phyloP scores from a whole-genome alignment of 176 grass and related monocot species.

The Secale cereale region DNA sequence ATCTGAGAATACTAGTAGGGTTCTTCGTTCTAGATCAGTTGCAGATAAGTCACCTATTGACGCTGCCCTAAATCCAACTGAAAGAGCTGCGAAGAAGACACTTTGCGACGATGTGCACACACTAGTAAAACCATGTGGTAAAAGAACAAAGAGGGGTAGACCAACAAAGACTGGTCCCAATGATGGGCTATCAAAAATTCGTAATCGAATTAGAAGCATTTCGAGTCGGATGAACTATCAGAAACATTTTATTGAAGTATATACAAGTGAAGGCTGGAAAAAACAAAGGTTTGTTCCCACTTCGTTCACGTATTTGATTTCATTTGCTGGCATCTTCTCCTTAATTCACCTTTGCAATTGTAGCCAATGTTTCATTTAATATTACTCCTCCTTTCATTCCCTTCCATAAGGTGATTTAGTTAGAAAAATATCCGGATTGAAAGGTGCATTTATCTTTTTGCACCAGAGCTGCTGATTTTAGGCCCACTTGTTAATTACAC shows the following conservation, averaged over 20 bases:
- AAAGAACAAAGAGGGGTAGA: constrained; percentile 24
- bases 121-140: constrained; percentile 11
- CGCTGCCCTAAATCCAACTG: background rate
- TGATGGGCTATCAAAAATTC: constrained; percentile 44
- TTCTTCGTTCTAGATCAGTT: constrained; percentile 39
- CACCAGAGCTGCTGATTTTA: too few relatives aligned
- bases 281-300: constrained; percentile 55
- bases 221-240: constrained; percentile 83
- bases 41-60: constrained; percentile 29
- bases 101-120: constrained; percentile 19
- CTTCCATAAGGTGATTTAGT: too few relatives aligned
- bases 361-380: background rate
- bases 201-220: constrained; percentile 57
- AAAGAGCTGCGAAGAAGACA: background rate
- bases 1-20: constrained; percentile 45
- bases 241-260: constrained; percentile 81
- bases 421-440: too few relatives aligned
- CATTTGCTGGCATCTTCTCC: too few relatives aligned
- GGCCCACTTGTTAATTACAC: too few relatives aligned
- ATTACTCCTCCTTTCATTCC: background rate
- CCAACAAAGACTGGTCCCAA: constrained; percentile 11
- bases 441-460: too few relatives aligned
- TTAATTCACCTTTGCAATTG: too few relatives aligned
- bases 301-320: too few relatives aligned
- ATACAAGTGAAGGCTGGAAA: constrained; percentile 85